Base-by-base conservation (phyloP, 2,329 filamentous ascomycete genomes). In the Lojkania enalia region DNA sequence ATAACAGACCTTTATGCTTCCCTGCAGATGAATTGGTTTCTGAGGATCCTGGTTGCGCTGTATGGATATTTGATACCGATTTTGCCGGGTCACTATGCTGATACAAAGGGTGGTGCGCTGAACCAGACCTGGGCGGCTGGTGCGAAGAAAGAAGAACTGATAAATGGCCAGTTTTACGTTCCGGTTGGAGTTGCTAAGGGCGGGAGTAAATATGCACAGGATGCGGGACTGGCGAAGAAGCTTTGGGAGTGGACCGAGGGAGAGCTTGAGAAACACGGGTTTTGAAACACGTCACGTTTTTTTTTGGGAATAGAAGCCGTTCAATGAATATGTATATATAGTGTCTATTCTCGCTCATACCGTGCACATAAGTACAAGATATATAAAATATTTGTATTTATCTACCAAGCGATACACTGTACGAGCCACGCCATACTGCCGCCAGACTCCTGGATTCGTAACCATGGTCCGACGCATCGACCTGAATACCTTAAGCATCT, bases 111-210 rank as follows among this genome's bases (percentile, higher is more conserved):
- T 3, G 74, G 74, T 5, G 65, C 71, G 7, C 49, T 69, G 58
- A 75, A 70, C 43, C 66, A 71, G 53, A 70, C 74, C 7, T 76
- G 74, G 73, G 69, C 67, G 15, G 70, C 69, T 5, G 69, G 66
- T 0, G 60, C 48, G 39, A 39, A 36, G 3, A 69, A 58, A 52
- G 56, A 59, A 12, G 54, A 65, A n/a, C 46, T 77, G 16, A 56
- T 52, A 39, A 74, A 65, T 47, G 75, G 75, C 0, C 64, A 49
- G 27, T 78, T 71, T 49, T 78, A 76, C 51, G 51, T 44, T 15
- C 69, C 68, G 1, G 60, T 71, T 0, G 69, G 66, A 0, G 52
- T 52, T 27, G 31, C 46, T 46, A 50, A 27, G n/a, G 19, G 13
- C 1, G 65, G 63, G 5, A 67, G 60, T 37, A 44, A n/a, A 19